phyloP scores from a whole-genome alignment of 306 rosid species.

The Vigna unguiculata region DNA sequence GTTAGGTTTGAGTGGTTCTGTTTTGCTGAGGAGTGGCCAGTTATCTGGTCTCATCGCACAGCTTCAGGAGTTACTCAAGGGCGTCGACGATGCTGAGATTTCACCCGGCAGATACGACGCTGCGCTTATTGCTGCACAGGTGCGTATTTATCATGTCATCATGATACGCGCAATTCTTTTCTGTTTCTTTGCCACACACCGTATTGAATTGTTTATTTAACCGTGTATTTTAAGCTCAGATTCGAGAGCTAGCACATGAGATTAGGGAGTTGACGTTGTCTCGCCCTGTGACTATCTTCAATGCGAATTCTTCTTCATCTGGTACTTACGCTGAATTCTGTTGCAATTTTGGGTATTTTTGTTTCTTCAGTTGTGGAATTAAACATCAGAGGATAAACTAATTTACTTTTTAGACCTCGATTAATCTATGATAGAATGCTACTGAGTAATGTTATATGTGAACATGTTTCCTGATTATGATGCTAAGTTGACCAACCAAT shows the following conservation, averaged over 20 bases:
- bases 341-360: neutral
- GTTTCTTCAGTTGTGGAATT: too few species aligned
- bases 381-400: too few species aligned
- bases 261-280: slow-evolving; percentile 73
- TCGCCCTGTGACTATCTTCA: slow-evolving; percentile 66
- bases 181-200: neutral
- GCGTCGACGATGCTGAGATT: slow-evolving; percentile 65
- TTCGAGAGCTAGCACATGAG: slow-evolving; percentile 79
- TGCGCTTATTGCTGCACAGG: slow-evolving; percentile 72
- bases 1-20: slow-evolving; percentile 76
- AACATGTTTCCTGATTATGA: neutral
- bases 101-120: slow-evolving; percentile 59
- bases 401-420: neutral
- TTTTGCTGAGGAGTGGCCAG: slow-evolving; percentile 71
- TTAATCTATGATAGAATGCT: neutral
- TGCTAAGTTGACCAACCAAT: too few species aligned
- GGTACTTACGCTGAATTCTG: slow-evolving; percentile 47
- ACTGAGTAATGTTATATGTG: neutral
- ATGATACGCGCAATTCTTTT: neutral
- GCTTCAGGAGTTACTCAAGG: slow-evolving; percentile 72
- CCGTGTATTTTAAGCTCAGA: slow-evolving; percentile 51
- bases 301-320: slow-evolving; percentile 56
- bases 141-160: slow-evolving; percentile 15
- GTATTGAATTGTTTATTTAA: neutral
- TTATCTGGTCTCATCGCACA: slow-evolving; percentile 69